Conservation (phyloP, 345 rosid species). For the Melaleuca alternifolia region DNA sequence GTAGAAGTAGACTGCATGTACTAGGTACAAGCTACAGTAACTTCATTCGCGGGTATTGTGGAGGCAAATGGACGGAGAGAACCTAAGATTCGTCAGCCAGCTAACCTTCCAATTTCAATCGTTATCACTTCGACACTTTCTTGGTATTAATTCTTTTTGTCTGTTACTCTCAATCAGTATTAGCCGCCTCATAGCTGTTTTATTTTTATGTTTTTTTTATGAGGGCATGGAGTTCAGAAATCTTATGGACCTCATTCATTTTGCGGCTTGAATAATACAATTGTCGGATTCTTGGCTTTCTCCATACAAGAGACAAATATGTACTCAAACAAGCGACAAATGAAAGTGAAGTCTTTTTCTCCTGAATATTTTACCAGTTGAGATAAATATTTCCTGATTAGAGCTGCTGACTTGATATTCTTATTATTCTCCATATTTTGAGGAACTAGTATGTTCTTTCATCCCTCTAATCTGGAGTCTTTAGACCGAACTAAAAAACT, state of each 20-base stretch:
- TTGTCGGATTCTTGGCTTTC: not conserved
- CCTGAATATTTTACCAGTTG: not conserved
- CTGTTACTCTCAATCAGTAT: not conserved
- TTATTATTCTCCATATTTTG: not conserved
- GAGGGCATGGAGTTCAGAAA: not conserved
- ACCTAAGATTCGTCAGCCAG: not conserved
- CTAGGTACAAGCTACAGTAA: not conserved
- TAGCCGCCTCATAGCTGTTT: not conserved
- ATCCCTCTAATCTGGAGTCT: not conserved
- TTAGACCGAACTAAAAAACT: not conserved
- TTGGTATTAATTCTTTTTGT: not conserved
- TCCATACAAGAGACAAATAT: not conserved
- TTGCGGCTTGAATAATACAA: not conserved
- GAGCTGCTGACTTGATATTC: not conserved
- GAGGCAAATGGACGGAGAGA: not conserved
- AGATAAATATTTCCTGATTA: not conserved
- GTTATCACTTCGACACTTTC: not conserved
- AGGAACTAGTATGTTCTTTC: not conserved
- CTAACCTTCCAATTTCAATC: not conserved
- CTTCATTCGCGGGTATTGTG: not conserved
- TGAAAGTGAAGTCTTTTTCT: not conserved
- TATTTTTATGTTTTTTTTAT: not conserved
- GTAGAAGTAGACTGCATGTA: not conserved
- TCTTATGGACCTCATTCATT: conserved; percentile 1
- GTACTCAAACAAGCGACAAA: not conserved